These are phyloP conservation scores for Avena atlantica DNA, from an alignment of 176 grass and related monocot genomes.

Conservation along the genomic window DNA sequence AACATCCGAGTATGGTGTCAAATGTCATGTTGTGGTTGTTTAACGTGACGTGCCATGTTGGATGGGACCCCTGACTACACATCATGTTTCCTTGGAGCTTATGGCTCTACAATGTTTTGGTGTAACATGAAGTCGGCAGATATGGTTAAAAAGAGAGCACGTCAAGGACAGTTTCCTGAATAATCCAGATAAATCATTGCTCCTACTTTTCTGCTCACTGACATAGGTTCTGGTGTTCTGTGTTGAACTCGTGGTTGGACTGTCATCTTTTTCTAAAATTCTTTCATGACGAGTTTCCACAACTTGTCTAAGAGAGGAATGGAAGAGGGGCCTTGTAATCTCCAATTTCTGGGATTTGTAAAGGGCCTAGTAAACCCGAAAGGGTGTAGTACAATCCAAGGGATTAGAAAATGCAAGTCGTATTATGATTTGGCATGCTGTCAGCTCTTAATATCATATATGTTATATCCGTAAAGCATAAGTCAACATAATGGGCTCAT, in stretches of 20 bases:
- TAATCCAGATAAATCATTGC: constrained; percentile 26
- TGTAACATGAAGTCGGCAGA: constrained; percentile 34
- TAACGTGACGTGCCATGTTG: neutral
- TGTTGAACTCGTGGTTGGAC: constrained; percentile 15
- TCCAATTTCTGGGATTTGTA: too few species aligned
- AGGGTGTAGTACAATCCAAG: neutral
- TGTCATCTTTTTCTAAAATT: constrained; percentile 1
- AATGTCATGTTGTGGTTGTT: constrained; percentile 28
- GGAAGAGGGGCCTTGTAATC: too few species aligned
- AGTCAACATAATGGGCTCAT: constrained; percentile 17
- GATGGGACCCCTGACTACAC: constrained; percentile 24
- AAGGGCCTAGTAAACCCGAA: too few species aligned
- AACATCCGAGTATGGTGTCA: neutral
- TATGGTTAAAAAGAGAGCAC: constrained; percentile 38
- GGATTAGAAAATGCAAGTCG: constrained; percentile 8
- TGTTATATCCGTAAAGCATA: constrained; percentile 15
- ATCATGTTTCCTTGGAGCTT: constrained; percentile 36
- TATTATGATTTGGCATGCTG: constrained; percentile 11
- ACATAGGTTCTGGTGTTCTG: constrained; percentile 22
- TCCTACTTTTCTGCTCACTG: constrained; percentile 28
- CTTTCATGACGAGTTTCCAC: neutral
- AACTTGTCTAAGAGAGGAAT: neutral
- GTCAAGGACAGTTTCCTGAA: neutral
- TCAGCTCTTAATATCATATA: constrained; percentile 20
- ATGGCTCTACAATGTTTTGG: constrained; percentile 21